Conservation (phyloP, 345 rosid species). For the Eucalyptus melliodora region DNA sequence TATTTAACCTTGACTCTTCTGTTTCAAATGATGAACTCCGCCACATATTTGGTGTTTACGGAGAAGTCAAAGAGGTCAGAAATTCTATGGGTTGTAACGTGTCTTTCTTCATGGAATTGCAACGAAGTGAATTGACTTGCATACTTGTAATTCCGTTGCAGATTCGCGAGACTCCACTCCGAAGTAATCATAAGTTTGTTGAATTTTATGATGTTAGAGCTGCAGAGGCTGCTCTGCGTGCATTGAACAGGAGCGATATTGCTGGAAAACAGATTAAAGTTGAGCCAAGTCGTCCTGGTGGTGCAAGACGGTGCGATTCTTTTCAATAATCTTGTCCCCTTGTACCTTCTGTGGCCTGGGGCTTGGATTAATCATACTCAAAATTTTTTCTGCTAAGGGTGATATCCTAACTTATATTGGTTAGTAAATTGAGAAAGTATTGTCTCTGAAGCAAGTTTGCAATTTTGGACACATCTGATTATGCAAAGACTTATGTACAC, state of each 20-base stretch:
- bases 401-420: background rate
- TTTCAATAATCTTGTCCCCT: background rate
- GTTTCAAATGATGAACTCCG: slow-evolving; percentile 19
- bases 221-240: slow-evolving; percentile 21
- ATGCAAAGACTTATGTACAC: background rate
- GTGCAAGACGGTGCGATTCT: background rate
- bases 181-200: slow-evolving; percentile 12
- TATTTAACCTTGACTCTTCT: slow-evolving; percentile 19
- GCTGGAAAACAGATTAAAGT: slow-evolving; percentile 21
- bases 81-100: background rate
- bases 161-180: slow-evolving; percentile 11
- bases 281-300: slow-evolving; percentile 9
- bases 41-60: slow-evolving; percentile 17
- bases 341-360: background rate
- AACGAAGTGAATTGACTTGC: background rate
- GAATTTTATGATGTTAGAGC: slow-evolving; percentile 30
- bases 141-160: background rate
- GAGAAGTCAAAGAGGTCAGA: slow-evolving; percentile 24
- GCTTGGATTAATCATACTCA: background rate
- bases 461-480: background rate
- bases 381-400: background rate
- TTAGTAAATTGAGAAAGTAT: background rate
- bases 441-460: background rate
- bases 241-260: slow-evolving; percentile 12
- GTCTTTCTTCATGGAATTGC: background rate